Evolutionary conservation across 2,329 filamentous ascomycete species (phyloP), one percentile per base, ranked within the genome.

Genomic region (Parastagonospora avenae): DNA sequence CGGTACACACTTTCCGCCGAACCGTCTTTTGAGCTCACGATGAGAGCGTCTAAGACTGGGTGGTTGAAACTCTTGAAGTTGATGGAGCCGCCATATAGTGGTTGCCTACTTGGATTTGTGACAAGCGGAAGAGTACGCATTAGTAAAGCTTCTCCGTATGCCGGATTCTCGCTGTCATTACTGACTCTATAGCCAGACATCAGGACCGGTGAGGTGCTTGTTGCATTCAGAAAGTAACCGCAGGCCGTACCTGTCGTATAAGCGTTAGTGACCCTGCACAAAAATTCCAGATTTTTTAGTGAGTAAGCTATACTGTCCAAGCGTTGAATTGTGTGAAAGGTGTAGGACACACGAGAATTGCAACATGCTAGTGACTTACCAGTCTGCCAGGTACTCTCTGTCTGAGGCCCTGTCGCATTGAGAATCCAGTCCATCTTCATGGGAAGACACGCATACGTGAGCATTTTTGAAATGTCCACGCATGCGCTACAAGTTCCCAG

Each of bases 401-500:
- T 46, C 14, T n/a, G 8, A 14, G 38, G 38, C 2, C 51, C 55
- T 9, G 28, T 54, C 0, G 49, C 46, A 8, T 54, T 44, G 4
- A 35, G 44, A 8, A 55, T 50, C 62, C 60, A 68, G 19, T 64
- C 61, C 33, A 64, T 44, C 6, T 5, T 52, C 1, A 43, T 55
- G 2, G n/a, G 29, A 0, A 61, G 39, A 40, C 66, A 68, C 1
- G 39, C 47, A 37, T 52, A 65, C 1, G 43, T 55, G 4, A 67
- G 53, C 0, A 62, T 19, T 1, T 56, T 6, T 1, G 63, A 53
- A 1, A 60, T 39, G 3, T 66, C 65, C 11, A 42, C 19, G 14
- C 67, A 70, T 1, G 46, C 37, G 38, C 61, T 66, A n/a, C 67
- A 70, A 1, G 69, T 45, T 0, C 48, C 64, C 1, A 68, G 39